These are phyloP conservation scores for Neocallimastix lanati DNA, from an alignment of 192 early-diverging fungal genomes.

Conservation along the genomic window DNA sequence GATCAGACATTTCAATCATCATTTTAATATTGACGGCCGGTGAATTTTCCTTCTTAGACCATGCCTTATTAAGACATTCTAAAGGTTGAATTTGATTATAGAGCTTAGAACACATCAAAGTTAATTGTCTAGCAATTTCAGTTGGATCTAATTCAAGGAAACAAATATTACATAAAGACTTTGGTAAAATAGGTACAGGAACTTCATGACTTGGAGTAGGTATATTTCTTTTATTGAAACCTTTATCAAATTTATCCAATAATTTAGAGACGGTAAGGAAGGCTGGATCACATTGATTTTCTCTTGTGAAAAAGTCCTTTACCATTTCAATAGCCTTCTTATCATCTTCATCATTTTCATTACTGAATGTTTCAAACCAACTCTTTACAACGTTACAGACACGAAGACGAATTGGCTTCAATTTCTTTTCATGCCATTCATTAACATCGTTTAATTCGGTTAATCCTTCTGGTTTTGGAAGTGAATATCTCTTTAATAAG, in stretches of 20 bases:
- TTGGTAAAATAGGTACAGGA: conserved; percentile 66
- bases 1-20: conserved; percentile 68
- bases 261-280: background rate
- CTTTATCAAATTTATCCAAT: background rate
- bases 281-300: background rate
- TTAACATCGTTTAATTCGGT: conserved; percentile 30
- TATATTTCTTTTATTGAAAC: background rate
- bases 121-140: conserved; percentile 89
- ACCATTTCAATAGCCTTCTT: conserved; percentile 30
- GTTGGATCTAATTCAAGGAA: conserved; percentile 77
- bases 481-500: conserved; percentile 56
- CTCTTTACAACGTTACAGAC: conserved; percentile 87
- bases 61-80: conserved; percentile 84
- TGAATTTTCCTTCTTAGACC: conserved; percentile 19
- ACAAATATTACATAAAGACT: conserved; percentile 51
- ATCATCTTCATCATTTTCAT: conserved; percentile 61
- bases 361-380: conserved; percentile 83
- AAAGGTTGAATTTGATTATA: conserved; percentile 68
- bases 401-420: conserved; percentile 69
- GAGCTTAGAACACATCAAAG: conserved; percentile 65
- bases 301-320: background rate
- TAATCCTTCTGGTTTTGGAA: conserved; percentile 52
- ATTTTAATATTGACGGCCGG: conserved; percentile 64
- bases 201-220: conserved; percentile 3
- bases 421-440: conserved; percentile 69